Evolutionary conservation across 305 asterid species (phyloP), one percentile per base, ranked within the genome.

Genomic region (Fraxinus dipetala): DNA sequence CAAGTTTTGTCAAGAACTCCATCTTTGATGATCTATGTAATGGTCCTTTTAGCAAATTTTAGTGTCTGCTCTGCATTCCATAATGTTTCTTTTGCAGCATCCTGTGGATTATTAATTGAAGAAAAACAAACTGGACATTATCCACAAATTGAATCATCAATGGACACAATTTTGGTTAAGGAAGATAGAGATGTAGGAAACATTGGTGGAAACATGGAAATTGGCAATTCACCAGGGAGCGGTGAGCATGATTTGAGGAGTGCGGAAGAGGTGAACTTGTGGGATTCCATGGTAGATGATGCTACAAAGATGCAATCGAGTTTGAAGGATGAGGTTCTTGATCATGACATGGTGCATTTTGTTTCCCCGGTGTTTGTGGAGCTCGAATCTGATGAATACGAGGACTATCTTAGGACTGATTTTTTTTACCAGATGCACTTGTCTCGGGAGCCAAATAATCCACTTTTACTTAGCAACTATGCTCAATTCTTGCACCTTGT

Each of bases 1-100:
- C 93, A 92, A 82, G 98, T 94, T 0, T 93, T 93, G 83, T 90
- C 97, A 0, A 87, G 72, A 36, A 90, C 98, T 0, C 99, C 98
- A 0, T 78, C 69, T 67, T 80, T 95, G 85, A 93, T 95, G 99
- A 87, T 95, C 35, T 76, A 86, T 48, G 87, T 93, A 10, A 94
- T 95, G 98, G 79, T 86, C 75, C 93, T 95, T 16, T 82, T 94
- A 84, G 94, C 98, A 0, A 80, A 94, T 82, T 93, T 88, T 40
- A 79, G 97, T 30, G 90, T 85, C 3, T 72, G 89, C 78, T 94
- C 98, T 0, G 78, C 86, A 61, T 84, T 92, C 11, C 81, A 75
- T 20, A 84, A 79, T 72, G 56, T 84, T 6, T 76, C 83, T 5
- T 34, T 85, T 24, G 82, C 86, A n/a, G 76, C 79, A 35, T 40